Base-by-base conservation (phyloP, 768 basidiomycete genomes). In the Collybiopsis luxurians region DNA sequence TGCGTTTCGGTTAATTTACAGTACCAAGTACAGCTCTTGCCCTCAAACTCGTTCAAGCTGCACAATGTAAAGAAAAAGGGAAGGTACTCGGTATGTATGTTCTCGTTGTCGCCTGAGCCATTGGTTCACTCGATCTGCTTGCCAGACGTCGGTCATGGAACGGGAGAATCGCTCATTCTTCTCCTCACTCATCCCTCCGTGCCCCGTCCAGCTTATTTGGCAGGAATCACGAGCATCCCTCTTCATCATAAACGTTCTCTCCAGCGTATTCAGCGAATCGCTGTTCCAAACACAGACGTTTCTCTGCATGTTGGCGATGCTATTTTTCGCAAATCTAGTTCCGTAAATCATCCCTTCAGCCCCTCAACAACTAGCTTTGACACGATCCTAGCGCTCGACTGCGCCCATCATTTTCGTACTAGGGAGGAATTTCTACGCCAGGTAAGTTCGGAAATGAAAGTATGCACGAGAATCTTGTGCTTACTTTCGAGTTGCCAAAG, bases 61-160 rank as follows among this genome's bases (percentile, higher is more conserved):
- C 78, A 21, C 61, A 64, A 24, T 71, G 77, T 39, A 70, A 72
- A 56, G 60, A 66, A 15, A 74, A 73, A 9, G 81, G 76, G 23
- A 71, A 67, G n/a, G 74, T 87, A 6, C 68, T 89, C 50, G 86
- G 86, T 85, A 62, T 30, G 69, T 63, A 4, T 24, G 30, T 3
- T 24, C 13, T 24, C 15, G 30, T 34, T 42, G n/a, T n/a, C 40
- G 34, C 24, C 38, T 31, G 9, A 42, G 53, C 56, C 28, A 12
- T 27, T 58, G 24, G 26, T 46, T 56, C 39, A 19, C n/a, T 57
- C 27, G 46, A 40, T 2, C 27, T 12, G 10, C 36, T 38, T 7
- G 36, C 36, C 57, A 87, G 86, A 89, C 65, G 83, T 87, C 19
- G 87, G 86, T 13, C 79, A 85, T 62, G 87, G 85, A 40, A 84